Conservation (phyloP, 2,329 filamentous ascomycete genomes). For the Dichotomopilus funicola region DNA sequence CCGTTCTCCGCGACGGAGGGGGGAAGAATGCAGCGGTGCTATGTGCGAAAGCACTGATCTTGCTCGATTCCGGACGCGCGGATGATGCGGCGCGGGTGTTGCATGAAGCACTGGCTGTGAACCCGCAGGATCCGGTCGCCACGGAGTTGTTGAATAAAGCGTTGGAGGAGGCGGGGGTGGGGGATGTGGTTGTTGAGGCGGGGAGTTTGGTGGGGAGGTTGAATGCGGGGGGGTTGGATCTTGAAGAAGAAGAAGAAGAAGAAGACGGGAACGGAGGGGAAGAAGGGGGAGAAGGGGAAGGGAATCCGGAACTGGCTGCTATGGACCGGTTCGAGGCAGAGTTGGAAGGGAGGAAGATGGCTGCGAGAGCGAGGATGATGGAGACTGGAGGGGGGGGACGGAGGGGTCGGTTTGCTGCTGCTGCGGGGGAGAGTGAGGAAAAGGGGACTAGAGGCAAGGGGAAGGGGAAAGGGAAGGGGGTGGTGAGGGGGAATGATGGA, state of each 20-base stretch:
- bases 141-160: conserved; percentile 72
- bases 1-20: conserved; percentile 76
- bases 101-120: conserved; percentile 76
- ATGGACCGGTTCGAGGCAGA: conserved; percentile 47
- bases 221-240: neutral
- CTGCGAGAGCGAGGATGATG: conserved; percentile 32
- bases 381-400: too few relatives aligned
- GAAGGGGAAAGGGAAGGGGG: conserved; percentile 34
- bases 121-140: conserved; percentile 73
- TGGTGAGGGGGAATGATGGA: conserved; percentile 34
- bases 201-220: neutral
- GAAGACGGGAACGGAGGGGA: conserved; percentile 37
- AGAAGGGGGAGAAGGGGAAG: conserved; percentile 38
- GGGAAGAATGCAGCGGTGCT: conserved; percentile 75
- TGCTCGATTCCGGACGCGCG: conserved; percentile 67
- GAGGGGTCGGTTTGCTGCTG: too few relatives aligned
- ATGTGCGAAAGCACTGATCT: conserved; percentile 73
- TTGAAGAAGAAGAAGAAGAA: conserved; percentile 18
- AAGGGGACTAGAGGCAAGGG: conserved; percentile 17
- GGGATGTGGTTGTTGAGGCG: conserved; percentile 27
- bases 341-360: conserved; percentile 41
- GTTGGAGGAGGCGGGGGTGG: conserved; percentile 52
- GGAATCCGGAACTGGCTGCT: conserved; percentile 29
- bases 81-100: conserved; percentile 75
- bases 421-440: conserved; percentile 20